These are phyloP conservation scores for Suillus bovinus DNA, from an alignment of 768 basidiomycete genomes.

Conservation along the genomic window DNA sequence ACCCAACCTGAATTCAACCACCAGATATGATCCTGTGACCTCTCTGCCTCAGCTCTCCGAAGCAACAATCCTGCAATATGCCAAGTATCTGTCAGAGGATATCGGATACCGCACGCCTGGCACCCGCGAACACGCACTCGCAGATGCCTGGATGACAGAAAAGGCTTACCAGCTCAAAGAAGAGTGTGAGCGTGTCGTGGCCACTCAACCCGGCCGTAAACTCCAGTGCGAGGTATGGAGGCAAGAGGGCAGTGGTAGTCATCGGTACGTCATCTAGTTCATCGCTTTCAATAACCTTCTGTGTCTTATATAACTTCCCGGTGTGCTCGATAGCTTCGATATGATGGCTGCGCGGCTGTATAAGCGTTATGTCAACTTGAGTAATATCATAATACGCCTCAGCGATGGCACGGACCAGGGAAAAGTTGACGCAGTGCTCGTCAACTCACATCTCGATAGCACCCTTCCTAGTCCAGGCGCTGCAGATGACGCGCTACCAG, in stretches of 20 bases:
- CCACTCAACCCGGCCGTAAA: slow-evolving; percentile 44
- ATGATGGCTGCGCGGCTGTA: slow-evolving; percentile 86
- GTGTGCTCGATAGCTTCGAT: slow-evolving; percentile 65
- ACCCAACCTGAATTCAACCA: neutral
- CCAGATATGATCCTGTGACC: slow-evolving; percentile 50
- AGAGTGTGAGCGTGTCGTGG: slow-evolving; percentile 59
- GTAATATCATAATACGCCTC: slow-evolving; percentile 86
- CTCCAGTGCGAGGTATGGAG: slow-evolving; percentile 92
- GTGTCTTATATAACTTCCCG: neutral
- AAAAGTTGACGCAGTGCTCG: slow-evolving; percentile 80
- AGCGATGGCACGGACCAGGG: slow-evolving; percentile 71
- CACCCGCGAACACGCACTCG: slow-evolving; percentile 82
- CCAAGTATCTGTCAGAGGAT: slow-evolving; percentile 74
- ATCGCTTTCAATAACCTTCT: neutral
- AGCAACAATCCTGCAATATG: slow-evolving; percentile 59
- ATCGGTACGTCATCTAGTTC: slow-evolving; percentile 57
- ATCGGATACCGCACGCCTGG: slow-evolving; percentile 94
- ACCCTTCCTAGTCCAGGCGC: slow-evolving; percentile 89
- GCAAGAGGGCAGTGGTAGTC: slow-evolving; percentile 85
- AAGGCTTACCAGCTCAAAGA: slow-evolving; percentile 61
- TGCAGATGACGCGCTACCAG: slow-evolving; percentile 84
- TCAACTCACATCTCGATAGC: slow-evolving; percentile 89
- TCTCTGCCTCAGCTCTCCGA: slow-evolving; percentile 72
- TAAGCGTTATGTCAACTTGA: slow-evolving; percentile 85
- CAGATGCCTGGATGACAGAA: slow-evolving; percentile 79